Conservation (phyloP, 495 filamentous ascomycete genomes). For the Podospora sp. region DNA sequence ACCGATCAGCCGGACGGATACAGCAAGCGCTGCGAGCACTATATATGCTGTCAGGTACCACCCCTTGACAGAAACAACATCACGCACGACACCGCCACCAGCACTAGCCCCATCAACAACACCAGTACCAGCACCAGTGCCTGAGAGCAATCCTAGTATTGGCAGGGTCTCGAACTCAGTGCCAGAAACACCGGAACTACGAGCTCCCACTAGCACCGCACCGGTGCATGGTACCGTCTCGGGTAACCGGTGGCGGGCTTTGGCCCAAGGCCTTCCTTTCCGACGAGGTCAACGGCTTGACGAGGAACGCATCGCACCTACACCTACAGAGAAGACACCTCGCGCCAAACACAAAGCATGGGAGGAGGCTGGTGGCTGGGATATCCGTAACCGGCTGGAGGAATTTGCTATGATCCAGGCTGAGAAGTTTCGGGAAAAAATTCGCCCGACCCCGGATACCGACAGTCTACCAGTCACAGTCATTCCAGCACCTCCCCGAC, state of each 20-base stretch:
- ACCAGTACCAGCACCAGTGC: constrained; percentile 38
- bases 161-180: constrained; percentile 25
- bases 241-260: constrained; percentile 33
- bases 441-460: constrained; percentile 51
- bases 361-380: constrained; percentile 40
- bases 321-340: not conserved
- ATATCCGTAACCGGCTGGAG: constrained; percentile 47
- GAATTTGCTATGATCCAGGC: constrained; percentile 53
- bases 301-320: constrained; percentile 18
- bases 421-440: constrained; percentile 47
- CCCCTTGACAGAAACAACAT: constrained; percentile 67
- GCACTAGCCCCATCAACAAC: constrained; percentile 33
- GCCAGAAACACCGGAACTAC: constrained; percentile 20
- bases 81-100: constrained; percentile 43
- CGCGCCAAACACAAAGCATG: constrained; percentile 2
- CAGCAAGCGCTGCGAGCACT: constrained; percentile 70
- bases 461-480: constrained; percentile 53
- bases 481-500: constrained; percentile 50
- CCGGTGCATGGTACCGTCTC: constrained; percentile 5
- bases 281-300: constrained; percentile 26
- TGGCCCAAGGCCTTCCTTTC: constrained; percentile 29
- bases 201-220: not conserved
- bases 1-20: constrained; percentile 77
- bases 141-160: constrained; percentile 29
- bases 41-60: constrained; percentile 85